Percentiles rank a stretch among this genome's conserved stretches.
phyloP scores from a whole-genome alignment of 352 stramenopile species.

The Phytophthora brassicae region DNA sequence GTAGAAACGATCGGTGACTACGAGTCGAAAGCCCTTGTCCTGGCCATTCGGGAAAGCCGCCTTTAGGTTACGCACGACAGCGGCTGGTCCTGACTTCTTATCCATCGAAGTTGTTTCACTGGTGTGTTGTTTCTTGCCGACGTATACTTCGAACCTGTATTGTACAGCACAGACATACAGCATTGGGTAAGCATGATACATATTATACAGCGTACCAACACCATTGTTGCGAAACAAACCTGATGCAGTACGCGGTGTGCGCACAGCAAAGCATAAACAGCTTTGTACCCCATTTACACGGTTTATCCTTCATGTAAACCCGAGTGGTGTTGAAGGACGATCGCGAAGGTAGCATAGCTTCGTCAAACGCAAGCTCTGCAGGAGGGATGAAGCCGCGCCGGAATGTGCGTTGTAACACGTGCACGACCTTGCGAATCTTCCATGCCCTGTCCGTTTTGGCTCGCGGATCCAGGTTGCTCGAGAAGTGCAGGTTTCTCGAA shows the following conservation, averaged over 20 bases:
- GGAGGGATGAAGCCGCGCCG: background rate
- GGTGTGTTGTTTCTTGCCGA: constrained; percentile 1
- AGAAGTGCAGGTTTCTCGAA: background rate
- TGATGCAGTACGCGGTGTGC: constrained; percentile 8
- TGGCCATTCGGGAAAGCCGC: background rate
- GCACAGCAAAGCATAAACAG: constrained; percentile 12
- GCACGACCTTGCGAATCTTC: background rate
- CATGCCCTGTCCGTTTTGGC: background rate
- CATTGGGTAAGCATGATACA: background rate
- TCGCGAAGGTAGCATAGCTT: background rate
- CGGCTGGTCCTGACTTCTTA: constrained; percentile 13
- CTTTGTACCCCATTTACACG: constrained; percentile 11
- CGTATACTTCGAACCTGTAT: constrained; percentile 12
- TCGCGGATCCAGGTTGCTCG: background rate
- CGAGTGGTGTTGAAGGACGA: background rate
- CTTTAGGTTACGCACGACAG: constrained; percentile 8
- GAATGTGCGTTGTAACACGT: background rate
- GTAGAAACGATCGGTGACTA: constrained; percentile 17
- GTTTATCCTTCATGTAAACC: constrained; percentile 10
- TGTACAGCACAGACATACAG: background rate
- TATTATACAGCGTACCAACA: constrained; percentile 6
- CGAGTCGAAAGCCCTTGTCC: background rate
- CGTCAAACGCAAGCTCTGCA: background rate
- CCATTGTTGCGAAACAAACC: background rate
- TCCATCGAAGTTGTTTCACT: constrained; percentile 1